Percentiles rank a stretch among this genome's conserved stretches.
phyloP scores from a whole-genome alignment of 2,329 filamentous ascomycete species.

The Microsporum ferrugineum region DNA sequence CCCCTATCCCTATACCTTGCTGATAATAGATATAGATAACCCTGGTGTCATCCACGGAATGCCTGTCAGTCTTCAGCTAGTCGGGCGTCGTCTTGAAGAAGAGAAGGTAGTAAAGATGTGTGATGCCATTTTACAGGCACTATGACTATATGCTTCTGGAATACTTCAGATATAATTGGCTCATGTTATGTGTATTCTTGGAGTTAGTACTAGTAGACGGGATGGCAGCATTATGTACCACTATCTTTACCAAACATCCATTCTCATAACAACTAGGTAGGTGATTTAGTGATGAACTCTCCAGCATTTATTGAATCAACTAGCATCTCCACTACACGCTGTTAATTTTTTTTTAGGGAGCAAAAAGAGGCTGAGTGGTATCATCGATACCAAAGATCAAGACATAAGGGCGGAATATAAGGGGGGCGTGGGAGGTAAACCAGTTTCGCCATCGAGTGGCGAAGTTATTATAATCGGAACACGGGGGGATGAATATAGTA shows the following conservation, averaged over 20 bases:
- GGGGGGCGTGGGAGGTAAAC: neutral
- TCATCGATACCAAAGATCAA: no score
- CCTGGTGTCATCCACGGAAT: slow-evolving; percentile 31
- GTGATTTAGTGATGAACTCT: neutral
- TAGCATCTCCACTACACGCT: neutral
- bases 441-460: neutral
- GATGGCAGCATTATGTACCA: neutral
- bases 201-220: neutral
- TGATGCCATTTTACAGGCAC: slow-evolving; percentile 24
- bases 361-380: neutral
- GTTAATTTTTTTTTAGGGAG: neutral
- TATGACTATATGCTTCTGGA: neutral
- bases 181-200: neutral
- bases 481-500: neutral
- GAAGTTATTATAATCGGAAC: neutral
- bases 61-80: slow-evolving; percentile 23
- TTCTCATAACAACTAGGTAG: neutral
- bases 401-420: neutral
- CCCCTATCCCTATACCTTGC: neutral
- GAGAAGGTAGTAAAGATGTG: slow-evolving; percentile 29
- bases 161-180: neutral
- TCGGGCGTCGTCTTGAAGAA: slow-evolving; percentile 22
- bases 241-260: neutral
- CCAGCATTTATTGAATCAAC: neutral
- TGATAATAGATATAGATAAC: slow-evolving; percentile 30